Base-by-base conservation (phyloP, 345 rosid genomes). In the Zanthoxylum bungeanum region DNA sequence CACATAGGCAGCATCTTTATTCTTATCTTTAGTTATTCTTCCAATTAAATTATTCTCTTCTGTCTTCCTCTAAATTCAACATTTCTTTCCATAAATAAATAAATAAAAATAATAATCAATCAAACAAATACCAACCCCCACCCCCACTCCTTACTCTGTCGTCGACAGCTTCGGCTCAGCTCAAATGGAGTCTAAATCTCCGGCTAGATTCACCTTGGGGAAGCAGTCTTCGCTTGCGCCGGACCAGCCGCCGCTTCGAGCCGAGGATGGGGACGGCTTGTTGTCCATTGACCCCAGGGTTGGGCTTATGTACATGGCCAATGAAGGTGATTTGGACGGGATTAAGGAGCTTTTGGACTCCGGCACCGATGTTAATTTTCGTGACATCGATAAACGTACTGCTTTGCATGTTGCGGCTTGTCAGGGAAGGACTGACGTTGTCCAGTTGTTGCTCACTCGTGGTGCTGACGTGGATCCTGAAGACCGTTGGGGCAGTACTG, bases 381-480 rank as follows among this genome's bases (percentile, higher is more conserved):
- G 74, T 51, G 95, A 92, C 52, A 81, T 83, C 74, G 95, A 88
- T 57, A 86, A 81, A 11, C 89, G 97, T 59, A 89, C 95, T 10
- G 90, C 97, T 73, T 85, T 89, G 49, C 97, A 92, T 70, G 76
- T 89, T 66, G 90, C 97, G 31, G 83, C 93, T 33, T 92, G 95
- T 72, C 92, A 92, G 66, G 91, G 97, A 39, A 76, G 67, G 69
- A 80, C 87, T 53, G 91, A 83, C 51, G 85, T 91, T 7, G 83
- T 84, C 19, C 40, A 74, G 78, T 59, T 86, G 52, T 64, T 86
- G 42, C 86, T 86, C 22, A 79, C 71, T 56, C 78, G 78, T 60
- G 87, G 90, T 31, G 90, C 93, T 44, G 76, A 79, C 19, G 80
- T 84, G 21, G 77, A 80, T 53, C 33, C 78, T 12, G 63, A n/a